Conservation (phyloP, 2,329 filamentous ascomycete species). For the Tetracladium maxilliforme region DNA sequence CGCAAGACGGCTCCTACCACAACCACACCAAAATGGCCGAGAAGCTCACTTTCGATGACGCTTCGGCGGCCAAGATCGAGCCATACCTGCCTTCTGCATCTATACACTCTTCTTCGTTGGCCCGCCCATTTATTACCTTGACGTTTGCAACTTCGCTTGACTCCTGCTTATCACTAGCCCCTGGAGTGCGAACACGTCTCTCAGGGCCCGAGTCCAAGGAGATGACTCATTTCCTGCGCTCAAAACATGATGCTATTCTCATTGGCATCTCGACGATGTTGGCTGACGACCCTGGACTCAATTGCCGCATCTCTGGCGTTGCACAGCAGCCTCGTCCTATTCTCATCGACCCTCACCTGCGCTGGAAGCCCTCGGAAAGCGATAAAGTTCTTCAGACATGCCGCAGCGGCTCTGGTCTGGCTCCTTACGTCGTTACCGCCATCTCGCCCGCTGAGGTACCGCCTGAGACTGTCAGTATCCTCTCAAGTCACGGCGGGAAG, state of each 20-base stretch:
- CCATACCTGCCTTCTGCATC: too few species aligned
- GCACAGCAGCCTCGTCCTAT: conserved; percentile 63
- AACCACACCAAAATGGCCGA: too few species aligned
- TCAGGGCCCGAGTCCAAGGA: conserved; percentile 75
- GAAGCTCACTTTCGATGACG: too few species aligned
- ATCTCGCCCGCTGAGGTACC: conserved; percentile 25
- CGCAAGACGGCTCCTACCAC: too few species aligned
- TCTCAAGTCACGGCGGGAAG: conserved; percentile 28
- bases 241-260: conserved; percentile 69
- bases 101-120: too few species aligned
- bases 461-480: conserved; percentile 23
- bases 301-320: conserved; percentile 57
- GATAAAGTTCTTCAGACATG: conserved; percentile 55
- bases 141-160: conserved; percentile 90
- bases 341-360: conserved; percentile 62
- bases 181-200: conserved; percentile 67
- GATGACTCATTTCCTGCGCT: conserved; percentile 86
- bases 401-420: conserved; percentile 48
- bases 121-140: conserved; percentile 48
- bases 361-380: conserved; percentile 48
- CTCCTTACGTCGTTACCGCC: conserved; percentile 56
- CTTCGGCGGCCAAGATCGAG: too few species aligned
- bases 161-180: conserved; percentile 58
- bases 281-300: conserved; percentile 74
- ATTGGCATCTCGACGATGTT: conserved; percentile 74